Base-by-base conservation (phyloP, 2,329 filamentous ascomycete genomes). In the Sarocladiaceae sp. region DNA sequence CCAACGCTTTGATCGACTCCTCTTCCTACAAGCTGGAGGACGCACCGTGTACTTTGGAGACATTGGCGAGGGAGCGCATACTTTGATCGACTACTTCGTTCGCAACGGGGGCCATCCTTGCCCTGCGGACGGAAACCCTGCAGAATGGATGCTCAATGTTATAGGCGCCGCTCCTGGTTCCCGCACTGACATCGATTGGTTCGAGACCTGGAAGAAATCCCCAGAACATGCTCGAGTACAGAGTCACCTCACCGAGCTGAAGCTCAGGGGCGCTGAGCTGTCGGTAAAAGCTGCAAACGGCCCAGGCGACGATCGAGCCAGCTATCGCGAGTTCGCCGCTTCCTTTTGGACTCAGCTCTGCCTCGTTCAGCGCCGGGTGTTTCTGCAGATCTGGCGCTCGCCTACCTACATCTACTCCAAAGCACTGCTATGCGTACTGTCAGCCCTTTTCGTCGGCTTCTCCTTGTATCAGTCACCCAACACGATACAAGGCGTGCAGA, bases 401-500 rank as follows among this genome's bases (percentile, higher is more conserved):
- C 89, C 89, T 0, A 76, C 82, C 4, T 95, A 95, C 69, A 90
- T 95, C 62, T 94, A 91, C 69, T 83, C 85, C 55, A 95, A 95
- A 71, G 60, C 73, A 0, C 68, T 74, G 1, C 80, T 94, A 15
- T 88, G 82, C 58, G 66, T 76, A 18, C 64, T 81, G 13, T 66
- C 76, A 26, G 67, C 82, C 3, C 73, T 94, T 11, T 94, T 91
- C 61, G 86, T 93, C 55, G 88, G 87, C 23, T 88, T 90, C 61
- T 82, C 84, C 44, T 89, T 93, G 65, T 87, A 78, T 72, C 74
- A 79, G 32, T 80, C 85, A 1, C 78, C 80, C 23, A 82, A 82
- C 64, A 81, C 78, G 7, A 76, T 83, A 33, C 85, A 89, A 58
- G 88, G 88, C 44, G 71, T 94, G 11, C 85, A 91, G 63, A 90